These are phyloP conservation scores for Trichoderma simmonsii DNA, from an alignment of 2,329 filamentous ascomycete species.

Conservation along the genomic window DNA sequence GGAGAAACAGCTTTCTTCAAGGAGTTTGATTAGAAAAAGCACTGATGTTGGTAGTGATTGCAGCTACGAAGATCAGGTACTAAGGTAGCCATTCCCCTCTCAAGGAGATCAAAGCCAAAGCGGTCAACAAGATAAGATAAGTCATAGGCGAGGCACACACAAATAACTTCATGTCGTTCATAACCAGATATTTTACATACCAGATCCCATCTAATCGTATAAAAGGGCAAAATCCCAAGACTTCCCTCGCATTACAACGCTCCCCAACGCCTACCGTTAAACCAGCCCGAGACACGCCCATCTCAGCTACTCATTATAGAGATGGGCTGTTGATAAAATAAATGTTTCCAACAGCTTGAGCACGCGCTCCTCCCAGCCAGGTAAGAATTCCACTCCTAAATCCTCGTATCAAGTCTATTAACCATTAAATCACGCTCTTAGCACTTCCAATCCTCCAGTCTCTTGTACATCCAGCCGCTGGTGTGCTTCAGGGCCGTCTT, in stretches of 20 bases:
- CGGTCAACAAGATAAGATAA: neutral
- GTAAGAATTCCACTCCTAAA: neutral
- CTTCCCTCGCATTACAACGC: neutral
- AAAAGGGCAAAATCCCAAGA: neutral
- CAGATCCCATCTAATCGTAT: neutral
- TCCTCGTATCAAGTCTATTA: neutral
- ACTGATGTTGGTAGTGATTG: neutral
- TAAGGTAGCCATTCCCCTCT: neutral
- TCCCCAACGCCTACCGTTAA: neutral
- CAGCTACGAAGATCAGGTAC: neutral
- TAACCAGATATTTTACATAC: neutral
- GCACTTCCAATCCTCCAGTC: constrained; percentile 22
- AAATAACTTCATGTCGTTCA: neutral
- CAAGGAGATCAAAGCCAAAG: neutral
- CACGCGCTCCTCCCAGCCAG: neutral
- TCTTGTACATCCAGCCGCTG: constrained; percentile 26
- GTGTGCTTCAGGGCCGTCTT: constrained; percentile 27
- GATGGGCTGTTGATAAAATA: neutral
- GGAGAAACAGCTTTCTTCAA: neutral
- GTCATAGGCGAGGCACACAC: neutral
- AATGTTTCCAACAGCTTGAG: neutral
- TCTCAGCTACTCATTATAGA: neutral
- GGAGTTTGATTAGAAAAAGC: neutral
- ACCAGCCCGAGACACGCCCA: neutral
- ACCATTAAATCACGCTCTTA: neutral